Conservation (phyloP, 495 filamentous ascomycete genomes). For the Penicillium silybi region DNA sequence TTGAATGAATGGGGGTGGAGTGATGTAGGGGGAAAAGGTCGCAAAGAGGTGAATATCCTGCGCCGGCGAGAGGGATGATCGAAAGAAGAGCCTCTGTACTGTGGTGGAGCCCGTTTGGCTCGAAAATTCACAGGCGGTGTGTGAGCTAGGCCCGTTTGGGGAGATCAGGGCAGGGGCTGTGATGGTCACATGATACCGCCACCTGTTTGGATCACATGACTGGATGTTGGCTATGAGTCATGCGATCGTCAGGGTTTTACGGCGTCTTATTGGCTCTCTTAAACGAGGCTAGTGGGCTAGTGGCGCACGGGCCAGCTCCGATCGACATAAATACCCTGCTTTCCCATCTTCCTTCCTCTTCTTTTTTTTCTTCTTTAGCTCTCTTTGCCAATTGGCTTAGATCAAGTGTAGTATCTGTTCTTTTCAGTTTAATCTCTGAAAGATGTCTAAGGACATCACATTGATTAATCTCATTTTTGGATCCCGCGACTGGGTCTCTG, state of each 20-base stretch:
- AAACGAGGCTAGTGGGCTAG: constrained; percentile 18
- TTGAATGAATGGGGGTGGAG: constrained; percentile 28
- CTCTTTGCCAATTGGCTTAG: constrained; percentile 63
- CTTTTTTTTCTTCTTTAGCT: constrained; percentile 52
- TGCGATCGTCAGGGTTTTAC: neutral
- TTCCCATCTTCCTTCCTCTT: constrained; percentile 29
- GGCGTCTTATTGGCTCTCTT: constrained; percentile 16
- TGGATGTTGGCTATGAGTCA: constrained; percentile 3
- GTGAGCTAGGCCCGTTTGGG: constrained; percentile 28
- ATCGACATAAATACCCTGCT: constrained; percentile 28
- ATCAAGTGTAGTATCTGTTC: constrained; percentile 99
- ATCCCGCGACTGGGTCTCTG: constrained; percentile 57
- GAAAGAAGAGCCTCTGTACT: constrained; percentile 20
- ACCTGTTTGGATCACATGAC: neutral
- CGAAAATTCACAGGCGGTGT: constrained; percentile 23
- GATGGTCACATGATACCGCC: neutral
- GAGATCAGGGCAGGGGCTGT: constrained; percentile 23
- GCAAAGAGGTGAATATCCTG: constrained; percentile 62
- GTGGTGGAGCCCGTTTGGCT: constrained; percentile 28
- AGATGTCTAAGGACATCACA: constrained; percentile 63
- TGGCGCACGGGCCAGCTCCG: constrained; percentile 10
- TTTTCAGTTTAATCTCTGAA: constrained; percentile 93
- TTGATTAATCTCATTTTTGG: constrained; percentile 86
- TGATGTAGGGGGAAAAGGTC: constrained; percentile 34
- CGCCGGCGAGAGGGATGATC: constrained; percentile 39